Evolutionary conservation across 257 asterid species (phyloP), one percentile per base, ranked within the genome.

Genomic region (Gentiana straminea): DNA sequence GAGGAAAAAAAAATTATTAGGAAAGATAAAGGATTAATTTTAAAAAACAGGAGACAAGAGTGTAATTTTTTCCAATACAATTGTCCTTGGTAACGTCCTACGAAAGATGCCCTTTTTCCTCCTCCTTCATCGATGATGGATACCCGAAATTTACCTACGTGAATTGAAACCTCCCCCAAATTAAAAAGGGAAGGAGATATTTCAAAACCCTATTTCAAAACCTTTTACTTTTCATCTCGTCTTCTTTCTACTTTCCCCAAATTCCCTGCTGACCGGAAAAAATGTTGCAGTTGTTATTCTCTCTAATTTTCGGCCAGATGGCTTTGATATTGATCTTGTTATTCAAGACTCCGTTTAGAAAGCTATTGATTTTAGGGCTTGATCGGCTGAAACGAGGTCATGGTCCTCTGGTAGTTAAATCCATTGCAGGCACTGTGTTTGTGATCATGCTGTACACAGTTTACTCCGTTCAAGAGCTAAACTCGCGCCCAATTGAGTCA

Each of bases 311-410:
- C 51, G 48, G 41, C n/a, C 76, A 76, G 48, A 67, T 76, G 79
- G 59, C 50, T 4, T 35, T 72, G 57, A 72, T 73, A 46, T 54
- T 76, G 13, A 34, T 57, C 33, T 58, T 76, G 24, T 46, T 70
- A 13, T 76, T 72, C 49, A 76, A 62, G 54, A 76, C 76, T 49
- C 82, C 82, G 1, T 61, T 76, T 54, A 64, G 82, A 45, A 76
- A 76, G 66, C 74, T 73, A 1, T 56, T 69, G 72, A 66, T 72
- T 3, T n/a, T 66, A 66, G 32, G 54, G 1, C 66, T 76, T 44
- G 82, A 76, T 12, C 71, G 82, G 3, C 57, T 57, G 35, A 76
- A 76, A 37, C 64, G 79, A 48, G 82, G 82, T 1, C 64, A 68
- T 36, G 82, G 76, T 9, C 74, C 82, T 6, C 56, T 76, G 47